These are phyloP conservation scores for Chondrus crispus DNA, from an alignment of 23 red algal genomes.

Conservation along the genomic window DNA sequence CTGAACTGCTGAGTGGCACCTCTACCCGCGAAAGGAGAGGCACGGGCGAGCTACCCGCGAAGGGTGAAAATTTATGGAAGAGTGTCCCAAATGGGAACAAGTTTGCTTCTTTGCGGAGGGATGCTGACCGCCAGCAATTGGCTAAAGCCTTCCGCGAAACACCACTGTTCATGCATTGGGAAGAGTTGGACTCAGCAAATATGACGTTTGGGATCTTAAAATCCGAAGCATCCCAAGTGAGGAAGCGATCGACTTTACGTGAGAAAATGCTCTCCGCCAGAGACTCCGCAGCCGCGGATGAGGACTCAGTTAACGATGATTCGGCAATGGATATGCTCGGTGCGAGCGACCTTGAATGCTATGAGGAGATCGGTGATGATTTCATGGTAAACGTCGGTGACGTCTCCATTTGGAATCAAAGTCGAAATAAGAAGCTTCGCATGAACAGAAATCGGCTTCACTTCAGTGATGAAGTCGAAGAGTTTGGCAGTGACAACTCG, in stretches of 20 bases:
- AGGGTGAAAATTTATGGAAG: not conserved
- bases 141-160: not conserved
- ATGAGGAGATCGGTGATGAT: not conserved
- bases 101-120: not conserved
- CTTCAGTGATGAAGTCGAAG: not conserved
- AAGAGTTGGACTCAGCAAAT: conserved; percentile 18
- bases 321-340: not conserved
- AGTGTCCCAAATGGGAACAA: not conserved
- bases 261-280: not conserved
- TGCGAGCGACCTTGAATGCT: not conserved
- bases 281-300: conserved; percentile 5
- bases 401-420: not conserved
- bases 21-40: no score
- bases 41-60: conserved; percentile 18
- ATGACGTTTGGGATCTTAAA: not conserved
- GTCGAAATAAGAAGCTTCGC: not conserved
- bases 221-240: not conserved
- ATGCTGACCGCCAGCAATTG: not conserved
- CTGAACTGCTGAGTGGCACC: conserved; percentile 48
- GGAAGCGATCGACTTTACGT: not conserved
- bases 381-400: not conserved
- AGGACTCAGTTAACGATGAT: not conserved
- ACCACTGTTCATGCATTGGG: conserved; percentile 65
- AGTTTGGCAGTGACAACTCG: not conserved
- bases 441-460: not conserved